These are phyloP conservation scores for Beauveria australis DNA, from an alignment of 2,329 filamentous ascomycete genomes.

Conservation along the genomic window DNA sequence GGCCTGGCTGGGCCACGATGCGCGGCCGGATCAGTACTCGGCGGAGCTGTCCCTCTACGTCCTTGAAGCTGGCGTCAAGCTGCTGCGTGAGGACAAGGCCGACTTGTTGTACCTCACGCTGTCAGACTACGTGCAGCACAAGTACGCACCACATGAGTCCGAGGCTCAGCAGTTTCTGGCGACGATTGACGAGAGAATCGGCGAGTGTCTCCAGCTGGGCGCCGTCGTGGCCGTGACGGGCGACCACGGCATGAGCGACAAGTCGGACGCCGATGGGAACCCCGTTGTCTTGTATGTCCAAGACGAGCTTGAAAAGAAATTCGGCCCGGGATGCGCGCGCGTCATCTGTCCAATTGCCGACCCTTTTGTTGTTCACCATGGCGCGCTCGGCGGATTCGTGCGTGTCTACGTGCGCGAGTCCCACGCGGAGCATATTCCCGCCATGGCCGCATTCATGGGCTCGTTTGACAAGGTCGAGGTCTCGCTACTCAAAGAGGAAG, in stretches of 20 bases:
- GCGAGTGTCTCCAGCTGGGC: constrained; percentile 24
- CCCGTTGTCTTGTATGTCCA: constrained; percentile 33
- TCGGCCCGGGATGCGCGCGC: constrained; percentile 21
- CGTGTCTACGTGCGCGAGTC: constrained; percentile 26
- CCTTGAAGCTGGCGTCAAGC: constrained; percentile 33
- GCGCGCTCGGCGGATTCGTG: constrained; percentile 33
- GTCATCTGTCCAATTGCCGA: constrained; percentile 37
- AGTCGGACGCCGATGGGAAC: constrained; percentile 24
- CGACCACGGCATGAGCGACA: constrained; percentile 36
- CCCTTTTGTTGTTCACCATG: constrained; percentile 34
- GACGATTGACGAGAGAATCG: constrained; percentile 25
- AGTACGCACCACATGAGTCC: constrained; percentile 27
- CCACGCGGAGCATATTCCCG: constrained; percentile 12
- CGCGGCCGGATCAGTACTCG: constrained; percentile 31
- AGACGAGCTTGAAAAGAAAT: constrained; percentile 26
- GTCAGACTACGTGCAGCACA: constrained; percentile 37
- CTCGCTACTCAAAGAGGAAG: constrained; percentile 23
- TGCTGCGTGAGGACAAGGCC: constrained; percentile 28
- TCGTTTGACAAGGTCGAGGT: constrained; percentile 25
- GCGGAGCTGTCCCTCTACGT: constrained; percentile 35
- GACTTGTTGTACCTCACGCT: constrained; percentile 36
- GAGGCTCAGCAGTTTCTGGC: constrained; percentile 30
- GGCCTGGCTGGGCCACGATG: constrained; percentile 26
- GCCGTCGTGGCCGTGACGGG: constrained; percentile 31
- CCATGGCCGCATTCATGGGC: constrained; percentile 22